These are phyloP conservation scores for Candida nemodendra DNA, from an alignment of 805 yeast species.

Conservation along the genomic window DNA sequence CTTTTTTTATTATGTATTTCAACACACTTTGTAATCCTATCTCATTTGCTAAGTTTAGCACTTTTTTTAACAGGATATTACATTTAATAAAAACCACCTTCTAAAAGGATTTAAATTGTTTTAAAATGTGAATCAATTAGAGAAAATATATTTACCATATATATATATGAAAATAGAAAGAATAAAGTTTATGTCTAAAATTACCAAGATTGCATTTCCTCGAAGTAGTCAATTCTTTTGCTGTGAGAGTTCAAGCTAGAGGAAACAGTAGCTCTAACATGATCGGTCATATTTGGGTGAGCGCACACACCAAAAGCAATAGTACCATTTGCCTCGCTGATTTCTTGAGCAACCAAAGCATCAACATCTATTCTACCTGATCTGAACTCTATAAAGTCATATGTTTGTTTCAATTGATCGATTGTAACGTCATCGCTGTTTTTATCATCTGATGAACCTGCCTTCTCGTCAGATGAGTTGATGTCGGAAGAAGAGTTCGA, in stretches of 20 bases:
- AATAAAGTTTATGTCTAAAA: too few species aligned
- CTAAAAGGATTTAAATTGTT: too few species aligned
- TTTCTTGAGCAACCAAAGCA: slow-evolving; percentile 36
- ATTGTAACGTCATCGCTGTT: slow-evolving; percentile 7
- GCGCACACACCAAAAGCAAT: slow-evolving; percentile 51
- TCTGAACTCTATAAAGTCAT: slow-evolving; percentile 41
- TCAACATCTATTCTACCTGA: slow-evolving; percentile 44
- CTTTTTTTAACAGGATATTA: too few species aligned
- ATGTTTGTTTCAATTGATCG: slow-evolving; percentile 22
- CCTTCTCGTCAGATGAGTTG: slow-evolving; percentile 12
- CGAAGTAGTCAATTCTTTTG: slow-evolving; percentile 31
- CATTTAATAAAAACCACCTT: too few species aligned
- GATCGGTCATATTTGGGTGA: slow-evolving; percentile 41
- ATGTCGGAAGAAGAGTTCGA: slow-evolving; percentile 9
- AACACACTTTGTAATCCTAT: too few species aligned
- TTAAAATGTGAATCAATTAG: too few species aligned
- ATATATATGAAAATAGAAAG: too few species aligned
- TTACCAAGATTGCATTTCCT: slow-evolving; percentile 38
- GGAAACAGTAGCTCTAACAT: slow-evolving; percentile 26
- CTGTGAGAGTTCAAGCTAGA: slow-evolving; percentile 10
- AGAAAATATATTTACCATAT: too few species aligned
- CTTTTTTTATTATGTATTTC: too few species aligned
- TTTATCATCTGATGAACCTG: slow-evolving; percentile 16
- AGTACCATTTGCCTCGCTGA: slow-evolving; percentile 37
- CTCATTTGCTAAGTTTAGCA: too few species aligned